Conservation (phyloP, 1,139 yeast species). For the Arxiozyma bovina region DNA sequence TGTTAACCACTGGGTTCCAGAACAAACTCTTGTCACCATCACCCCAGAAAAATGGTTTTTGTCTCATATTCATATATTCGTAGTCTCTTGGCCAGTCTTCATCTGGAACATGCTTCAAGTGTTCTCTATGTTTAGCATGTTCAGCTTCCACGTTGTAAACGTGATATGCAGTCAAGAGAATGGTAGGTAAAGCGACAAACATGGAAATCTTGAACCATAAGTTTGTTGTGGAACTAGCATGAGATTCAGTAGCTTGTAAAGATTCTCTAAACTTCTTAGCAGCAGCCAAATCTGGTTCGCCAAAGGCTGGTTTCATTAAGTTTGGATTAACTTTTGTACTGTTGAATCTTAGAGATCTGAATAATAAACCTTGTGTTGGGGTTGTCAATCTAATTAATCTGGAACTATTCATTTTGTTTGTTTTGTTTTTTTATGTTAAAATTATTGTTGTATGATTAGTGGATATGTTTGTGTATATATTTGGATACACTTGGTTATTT, state of each 20-base stretch:
- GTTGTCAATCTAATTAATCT: not conserved
- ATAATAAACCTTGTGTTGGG: not conserved
- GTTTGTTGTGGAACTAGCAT: conserved; percentile 64
- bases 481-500: not conserved
- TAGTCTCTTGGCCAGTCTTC: conserved; percentile 89
- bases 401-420: not conserved
- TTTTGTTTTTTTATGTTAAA: not conserved
- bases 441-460: too few relatives aligned
- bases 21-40: conserved; percentile 94
- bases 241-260: conserved; percentile 58
- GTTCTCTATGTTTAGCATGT: conserved; percentile 86
- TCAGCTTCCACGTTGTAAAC: conserved; percentile 72
- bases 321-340: conserved; percentile 22
- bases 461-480: not conserved
- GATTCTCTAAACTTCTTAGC: conserved; percentile 45
- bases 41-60: conserved; percentile 91
- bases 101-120: conserved; percentile 65
- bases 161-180: conserved; percentile 66
- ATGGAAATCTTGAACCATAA: conserved; percentile 82
- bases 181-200: conserved; percentile 75
- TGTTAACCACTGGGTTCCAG: conserved; percentile 92
- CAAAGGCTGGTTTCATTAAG: conserved; percentile 30
- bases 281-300: conserved; percentile 40
- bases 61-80: conserved; percentile 84
- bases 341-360: conserved; percentile 5